phyloP scores from a whole-genome alignment of 2,329 filamentous ascomycete genomes.

The Thielaviopsis euricoi region DNA sequence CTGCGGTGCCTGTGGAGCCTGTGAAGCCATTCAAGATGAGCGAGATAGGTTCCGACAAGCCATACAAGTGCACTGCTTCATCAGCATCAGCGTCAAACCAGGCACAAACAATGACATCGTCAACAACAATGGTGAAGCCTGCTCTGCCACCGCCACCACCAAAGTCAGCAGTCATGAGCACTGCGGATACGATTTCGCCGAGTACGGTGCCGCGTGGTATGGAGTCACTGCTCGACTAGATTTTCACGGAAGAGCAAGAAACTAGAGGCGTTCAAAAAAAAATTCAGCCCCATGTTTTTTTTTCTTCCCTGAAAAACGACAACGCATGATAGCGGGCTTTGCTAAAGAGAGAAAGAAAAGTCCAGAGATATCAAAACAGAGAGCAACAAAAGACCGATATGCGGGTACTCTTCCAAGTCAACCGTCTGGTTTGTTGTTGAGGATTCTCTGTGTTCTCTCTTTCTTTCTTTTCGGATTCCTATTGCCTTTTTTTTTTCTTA shows the following conservation, averaged over 20 bases:
- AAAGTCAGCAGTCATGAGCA: background rate
- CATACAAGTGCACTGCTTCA: slow-evolving; percentile 10
- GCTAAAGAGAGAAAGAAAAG: too few species aligned
- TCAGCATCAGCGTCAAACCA: background rate
- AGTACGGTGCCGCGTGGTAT: slow-evolving; percentile 25
- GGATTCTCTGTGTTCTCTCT: background rate
- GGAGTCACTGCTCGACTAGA: slow-evolving; percentile 12
- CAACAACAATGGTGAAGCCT: background rate
- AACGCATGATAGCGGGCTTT: too few species aligned
- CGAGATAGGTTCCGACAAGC: slow-evolving; percentile 11
- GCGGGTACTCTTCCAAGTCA: too few species aligned
- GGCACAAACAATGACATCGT: background rate
- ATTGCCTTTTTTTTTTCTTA: background rate
- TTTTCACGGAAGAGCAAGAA: background rate
- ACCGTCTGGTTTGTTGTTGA: background rate
- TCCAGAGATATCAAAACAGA: too few species aligned
- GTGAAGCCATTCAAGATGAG: slow-evolving; percentile 12
- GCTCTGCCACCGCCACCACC: background rate
- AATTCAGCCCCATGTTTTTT: background rate
- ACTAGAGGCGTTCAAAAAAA: too few species aligned
- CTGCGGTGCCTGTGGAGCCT: slow-evolving; percentile 9
- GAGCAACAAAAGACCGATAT: too few species aligned
- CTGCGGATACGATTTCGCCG: slow-evolving; percentile 26
- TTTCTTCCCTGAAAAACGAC: background rate
- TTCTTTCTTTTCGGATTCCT: background rate